These are phyloP conservation scores for Aspergillus indologenus DNA, from an alignment of 495 filamentous ascomycete genomes.

Conservation along the genomic window DNA sequence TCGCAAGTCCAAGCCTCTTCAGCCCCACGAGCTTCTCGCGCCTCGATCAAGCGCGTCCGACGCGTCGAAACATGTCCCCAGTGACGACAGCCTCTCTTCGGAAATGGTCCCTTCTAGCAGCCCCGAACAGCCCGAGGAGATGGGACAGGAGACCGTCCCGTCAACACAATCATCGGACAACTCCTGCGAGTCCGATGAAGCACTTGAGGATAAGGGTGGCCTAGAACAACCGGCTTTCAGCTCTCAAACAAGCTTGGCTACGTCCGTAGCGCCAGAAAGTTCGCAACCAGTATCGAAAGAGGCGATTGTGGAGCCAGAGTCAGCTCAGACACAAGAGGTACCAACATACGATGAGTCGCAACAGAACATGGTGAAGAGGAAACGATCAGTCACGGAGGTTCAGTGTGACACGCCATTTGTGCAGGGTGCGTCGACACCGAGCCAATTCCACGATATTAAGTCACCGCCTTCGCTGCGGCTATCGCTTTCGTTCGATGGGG, in stretches of 20 bases:
- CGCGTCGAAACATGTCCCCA: constrained; percentile 49
- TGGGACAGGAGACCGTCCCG: constrained; percentile 18
- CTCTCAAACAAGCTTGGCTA: constrained; percentile 40
- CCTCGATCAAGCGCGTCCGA: constrained; percentile 48
- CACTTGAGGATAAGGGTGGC: constrained; percentile 28
- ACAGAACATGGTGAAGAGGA: constrained; percentile 33
- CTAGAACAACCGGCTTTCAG: constrained; percentile 24
- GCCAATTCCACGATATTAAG: constrained; percentile 25
- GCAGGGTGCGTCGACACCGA: constrained; percentile 17
- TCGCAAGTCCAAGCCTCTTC: constrained; percentile 82
- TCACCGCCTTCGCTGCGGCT: constrained; percentile 52
- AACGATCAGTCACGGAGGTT: constrained; percentile 37
- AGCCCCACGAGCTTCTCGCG: constrained; percentile 72
- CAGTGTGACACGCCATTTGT: constrained; percentile 15
- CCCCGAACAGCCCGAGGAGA: constrained; percentile 28
- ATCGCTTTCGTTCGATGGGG: constrained; percentile 77
- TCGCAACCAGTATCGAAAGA: constrained; percentile 29
- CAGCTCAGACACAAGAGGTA: constrained; percentile 16
- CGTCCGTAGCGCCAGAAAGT: constrained; percentile 28
- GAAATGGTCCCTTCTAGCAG: constrained; percentile 36
- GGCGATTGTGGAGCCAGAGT: constrained; percentile 18
- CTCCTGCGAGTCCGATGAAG: constrained; percentile 34
- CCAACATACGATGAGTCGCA: constrained; percentile 21
- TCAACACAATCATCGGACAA: constrained; percentile 28
- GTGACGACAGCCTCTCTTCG: constrained; percentile 40